Base-by-base conservation (phyloP, 768 basidiomycete genomes). In the Trametopsis cervina region DNA sequence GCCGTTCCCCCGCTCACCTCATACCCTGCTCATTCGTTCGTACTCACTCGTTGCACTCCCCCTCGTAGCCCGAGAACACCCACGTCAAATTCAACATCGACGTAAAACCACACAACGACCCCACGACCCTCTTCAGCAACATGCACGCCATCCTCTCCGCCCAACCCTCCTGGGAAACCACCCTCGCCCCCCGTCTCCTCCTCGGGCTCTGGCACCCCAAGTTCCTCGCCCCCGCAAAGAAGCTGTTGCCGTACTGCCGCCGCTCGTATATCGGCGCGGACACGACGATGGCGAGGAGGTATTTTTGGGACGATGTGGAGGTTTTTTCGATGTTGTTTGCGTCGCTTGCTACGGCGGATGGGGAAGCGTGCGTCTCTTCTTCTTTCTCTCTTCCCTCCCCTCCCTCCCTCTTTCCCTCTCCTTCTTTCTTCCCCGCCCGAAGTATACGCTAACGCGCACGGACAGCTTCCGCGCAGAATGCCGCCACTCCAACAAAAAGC, bases 81-180 rank as follows among this genome's bases (percentile, higher is more conserved):
- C 84, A 86, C 51, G 80, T 85, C 61, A 78, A 78, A 53, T 83
- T 86, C 60, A 81, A 97, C 70, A 78, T 97, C 52, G 95, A 98
- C 63, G 89, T 96, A 62, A 99, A 99, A 68, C 77, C 85, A 22
- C 83, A 91, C 60, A 98, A 97, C 61, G 81, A 93, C 60, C 92
- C 95, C 0, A 81, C 81, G 47, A 78, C 77, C n/a, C 75, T 95
- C 25, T 96, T 94, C 69, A 61, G 66, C 20, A 69, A 93, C 37
- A 90, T 96, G 80, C 75, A 88, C 67, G 64, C 66, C 35, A 70
- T 75, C 49, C 80, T 95, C 50, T 70, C 77, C 12, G 57, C 71
- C 5, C 78, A 91, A 51, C 70, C 76, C 1, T 70, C 76, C 24
- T 95, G 85, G 86, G 76, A 90, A 65, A 81, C 77, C 6, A 63